Evolutionary conservation across 306 rosid species (phyloP).

Genomic region (Myrica gale): DNA sequence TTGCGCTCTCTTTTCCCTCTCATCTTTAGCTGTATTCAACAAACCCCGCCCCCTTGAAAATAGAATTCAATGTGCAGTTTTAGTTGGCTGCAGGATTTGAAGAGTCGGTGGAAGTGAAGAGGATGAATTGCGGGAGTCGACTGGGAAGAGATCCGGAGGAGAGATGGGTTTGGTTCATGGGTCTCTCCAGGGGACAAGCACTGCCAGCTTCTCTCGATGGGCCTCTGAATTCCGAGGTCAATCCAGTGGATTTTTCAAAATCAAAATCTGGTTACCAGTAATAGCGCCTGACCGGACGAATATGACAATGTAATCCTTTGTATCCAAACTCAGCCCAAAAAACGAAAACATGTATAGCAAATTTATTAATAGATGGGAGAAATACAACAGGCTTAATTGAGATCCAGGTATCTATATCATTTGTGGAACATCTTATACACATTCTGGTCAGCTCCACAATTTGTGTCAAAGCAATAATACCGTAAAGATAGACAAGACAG

Average conservation of each 20-base stretch:
- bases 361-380: neutral
- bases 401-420: neutral
- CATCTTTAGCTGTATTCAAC: no score
- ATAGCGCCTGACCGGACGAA: neutral
- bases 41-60: neutral
- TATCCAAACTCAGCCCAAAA: neutral
- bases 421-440: neutral
- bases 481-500: neutral
- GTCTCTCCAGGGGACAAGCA: no score
- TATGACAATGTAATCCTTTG: neutral
- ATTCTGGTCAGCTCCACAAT: neutral
- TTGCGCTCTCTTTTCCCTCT: neutral
- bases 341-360: neutral
- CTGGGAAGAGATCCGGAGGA: no score
- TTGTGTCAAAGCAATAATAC: neutral
- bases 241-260: no score
- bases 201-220: no score
- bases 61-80: no score
- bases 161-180: no score
- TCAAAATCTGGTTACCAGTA: no score
- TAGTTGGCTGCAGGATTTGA: no score
- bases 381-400: neutral
- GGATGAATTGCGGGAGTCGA: no score
- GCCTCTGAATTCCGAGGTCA: no score
- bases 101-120: no score